These are phyloP conservation scores for Discostella pseudostelligera DNA, from an alignment of 108 stramenopile genomes.

Conservation along the genomic window DNA sequence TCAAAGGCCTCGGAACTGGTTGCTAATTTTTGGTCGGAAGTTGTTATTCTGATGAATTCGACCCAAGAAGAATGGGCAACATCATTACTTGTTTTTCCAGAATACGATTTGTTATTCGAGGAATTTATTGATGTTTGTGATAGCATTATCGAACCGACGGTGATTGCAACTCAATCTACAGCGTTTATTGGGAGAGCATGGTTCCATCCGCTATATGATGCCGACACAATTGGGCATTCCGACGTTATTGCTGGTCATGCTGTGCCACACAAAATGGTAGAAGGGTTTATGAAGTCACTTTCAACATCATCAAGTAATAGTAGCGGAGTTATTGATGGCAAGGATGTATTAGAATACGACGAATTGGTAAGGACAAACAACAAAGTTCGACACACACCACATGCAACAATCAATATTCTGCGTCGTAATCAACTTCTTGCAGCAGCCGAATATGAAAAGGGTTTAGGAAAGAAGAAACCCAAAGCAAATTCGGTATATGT, in stretches of 20 bases:
- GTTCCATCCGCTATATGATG: slow-evolving; percentile 57
- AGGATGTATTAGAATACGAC: slow-evolving; percentile 13
- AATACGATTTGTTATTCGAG: slow-evolving; percentile 50
- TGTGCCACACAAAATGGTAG: slow-evolving; percentile 53
- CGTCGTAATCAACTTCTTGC: slow-evolving; percentile 49
- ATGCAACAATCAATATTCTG: slow-evolving; percentile 62
- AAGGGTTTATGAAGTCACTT: slow-evolving; percentile 40
- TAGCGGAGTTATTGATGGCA: not conserved
- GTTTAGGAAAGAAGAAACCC: slow-evolving; percentile 41
- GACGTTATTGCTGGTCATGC: slow-evolving; percentile 53
- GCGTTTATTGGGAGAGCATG: slow-evolving; percentile 52
- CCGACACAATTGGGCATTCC: slow-evolving; percentile 40
- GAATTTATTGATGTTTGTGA: slow-evolving; percentile 47
- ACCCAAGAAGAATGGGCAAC: slow-evolving; percentile 53
- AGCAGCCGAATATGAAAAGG: slow-evolving; percentile 41
- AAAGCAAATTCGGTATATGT: slow-evolving; percentile 52
- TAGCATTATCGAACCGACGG: slow-evolving; percentile 42
- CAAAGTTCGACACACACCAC: slow-evolving; percentile 55
- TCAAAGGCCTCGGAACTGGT: slow-evolving; percentile 28
- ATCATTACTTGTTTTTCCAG: slow-evolving; percentile 41
- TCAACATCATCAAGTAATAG: slow-evolving; percentile 1
- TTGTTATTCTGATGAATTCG: slow-evolving; percentile 23
- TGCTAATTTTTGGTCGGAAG: slow-evolving; percentile 47
- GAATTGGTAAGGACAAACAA: slow-evolving; percentile 44
- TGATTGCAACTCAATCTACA: slow-evolving; percentile 36